These are phyloP conservation scores for Blastobotrys americana DNA, from an alignment of 805 yeast genomes.

Conservation along the genomic window DNA sequence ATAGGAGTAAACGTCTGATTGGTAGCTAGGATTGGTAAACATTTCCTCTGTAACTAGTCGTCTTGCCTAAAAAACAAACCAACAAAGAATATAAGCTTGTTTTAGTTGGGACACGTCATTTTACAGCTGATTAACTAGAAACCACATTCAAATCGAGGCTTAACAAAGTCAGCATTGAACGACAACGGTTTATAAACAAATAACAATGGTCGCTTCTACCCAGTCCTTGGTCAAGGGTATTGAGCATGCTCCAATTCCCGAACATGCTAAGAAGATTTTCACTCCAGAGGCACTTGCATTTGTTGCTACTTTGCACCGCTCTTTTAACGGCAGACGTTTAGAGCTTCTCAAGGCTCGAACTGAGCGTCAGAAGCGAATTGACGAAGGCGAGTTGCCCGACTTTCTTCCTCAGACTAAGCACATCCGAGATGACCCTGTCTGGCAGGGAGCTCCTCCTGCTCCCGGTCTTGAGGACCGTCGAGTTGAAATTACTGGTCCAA, in stretches of 20 bases:
- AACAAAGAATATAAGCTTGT: too few species aligned
- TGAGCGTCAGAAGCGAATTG: conserved; percentile 48
- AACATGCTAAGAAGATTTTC: conserved; percentile 46
- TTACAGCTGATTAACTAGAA: too few species aligned
- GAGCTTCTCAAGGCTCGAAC: conserved; percentile 50
- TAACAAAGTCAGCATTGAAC: too few species aligned
- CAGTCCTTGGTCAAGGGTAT: conserved; percentile 39
- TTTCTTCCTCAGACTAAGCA: conserved; percentile 57
- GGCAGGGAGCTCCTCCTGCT: conserved; percentile 67
- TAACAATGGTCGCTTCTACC: conserved; percentile 18
- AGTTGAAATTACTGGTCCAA: conserved; percentile 71
- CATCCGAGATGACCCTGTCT: conserved; percentile 57
- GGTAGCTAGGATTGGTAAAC: too few species aligned
- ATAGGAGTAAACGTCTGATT: too few species aligned
- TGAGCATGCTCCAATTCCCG: conserved; percentile 46
- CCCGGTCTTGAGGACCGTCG: conserved; percentile 64
- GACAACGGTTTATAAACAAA: background rate
- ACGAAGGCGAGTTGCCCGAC: conserved; percentile 58
- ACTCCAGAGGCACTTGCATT: conserved; percentile 58
- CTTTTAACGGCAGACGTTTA: conserved; percentile 50
- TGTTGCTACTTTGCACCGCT: conserved; percentile 59
- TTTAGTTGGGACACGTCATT: too few species aligned
- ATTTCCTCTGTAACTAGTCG: too few species aligned
- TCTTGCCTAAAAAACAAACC: too few species aligned
- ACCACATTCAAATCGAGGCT: too few species aligned